Evolutionary conservation across 805 yeast species (phyloP), one percentile per base, ranked within the genome.

Genomic region (Candida pseudoglaebosa): DNA sequence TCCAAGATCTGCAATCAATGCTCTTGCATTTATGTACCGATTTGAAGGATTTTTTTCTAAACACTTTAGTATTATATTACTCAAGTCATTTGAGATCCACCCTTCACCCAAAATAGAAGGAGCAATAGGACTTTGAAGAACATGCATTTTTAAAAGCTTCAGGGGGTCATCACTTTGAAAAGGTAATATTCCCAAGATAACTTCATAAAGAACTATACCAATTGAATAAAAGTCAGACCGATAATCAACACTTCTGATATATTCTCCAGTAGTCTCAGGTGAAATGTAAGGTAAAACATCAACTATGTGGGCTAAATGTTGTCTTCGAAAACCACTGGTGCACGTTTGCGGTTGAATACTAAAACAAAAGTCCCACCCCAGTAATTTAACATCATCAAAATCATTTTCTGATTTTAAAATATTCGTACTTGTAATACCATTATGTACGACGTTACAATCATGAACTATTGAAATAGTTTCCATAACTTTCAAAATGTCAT

Each of bases 301-400:
- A 2, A 61, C 59, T 12, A 71, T 53, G 21, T 57, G 59, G 37
- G 56, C 49, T 41, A 65, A 54, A 42, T 71, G 69, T n/a, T 62
- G 51, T 22, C 65, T 59, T 19, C 78, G 49, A 43, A 62, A 73
- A 14, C 71, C 69, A 34, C 65, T 56, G 12, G 62, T 48, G 20
- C 71, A 57, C 39, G 65, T 69, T 40, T 75, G 80, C 1, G 61
- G 59, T 22, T 22, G 26, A 12, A 62, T 54, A 2, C 71, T 47
- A 42, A 73, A 74, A 28, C 67, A 50, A 41, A 70, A 74, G 45
- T 73, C 79, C 73, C 77, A 75, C 2, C 75, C 75, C 1, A 65
- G 58, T 8, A 73, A 50, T 30, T 52, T 63, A 4, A 73, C 59
- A 12, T 65, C 57, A 9, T 50, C 36, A 5, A 50, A 6, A 53